Conservation (phyloP, 2,329 filamentous ascomycete species). For the Sphaerulina vaccinii region DNA sequence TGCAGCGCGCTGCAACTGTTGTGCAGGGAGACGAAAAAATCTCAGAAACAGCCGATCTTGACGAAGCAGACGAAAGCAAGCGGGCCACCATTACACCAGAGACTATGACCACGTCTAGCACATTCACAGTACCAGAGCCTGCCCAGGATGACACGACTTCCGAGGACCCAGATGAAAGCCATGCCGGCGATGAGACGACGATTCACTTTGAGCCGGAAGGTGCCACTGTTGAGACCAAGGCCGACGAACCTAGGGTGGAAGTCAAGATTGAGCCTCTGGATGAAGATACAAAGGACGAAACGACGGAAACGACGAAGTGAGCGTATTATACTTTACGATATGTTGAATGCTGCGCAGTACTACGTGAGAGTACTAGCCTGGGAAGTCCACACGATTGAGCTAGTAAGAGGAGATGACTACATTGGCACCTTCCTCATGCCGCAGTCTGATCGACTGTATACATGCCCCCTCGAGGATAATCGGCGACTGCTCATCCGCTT, state of each 20-base stretch:
- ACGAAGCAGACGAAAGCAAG: conserved; percentile 16
- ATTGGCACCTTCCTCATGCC: no score
- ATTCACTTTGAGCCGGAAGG: conserved; percentile 6
- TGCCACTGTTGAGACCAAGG: conserved; percentile 2
- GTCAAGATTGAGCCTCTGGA: conserved; percentile 24
- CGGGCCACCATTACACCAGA: conserved; percentile 1
- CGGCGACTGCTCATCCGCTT: no score
- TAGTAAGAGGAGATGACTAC: no score
- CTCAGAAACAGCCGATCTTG: conserved; percentile 52
- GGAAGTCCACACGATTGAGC: neutral
- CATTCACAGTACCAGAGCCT: neutral
- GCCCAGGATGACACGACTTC: neutral
- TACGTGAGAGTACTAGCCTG: neutral
- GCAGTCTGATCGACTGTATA: no score
- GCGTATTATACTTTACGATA: neutral
- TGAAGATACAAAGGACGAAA: neutral
- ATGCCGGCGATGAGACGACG: conserved; percentile 13
- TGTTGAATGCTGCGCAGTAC: neutral
- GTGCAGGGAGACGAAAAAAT: conserved; percentile 19
- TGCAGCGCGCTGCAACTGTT: conserved; percentile 31
- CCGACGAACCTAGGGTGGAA: conserved; percentile 14
- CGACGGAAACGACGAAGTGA: neutral
- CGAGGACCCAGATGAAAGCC: neutral
- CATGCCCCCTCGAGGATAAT: no score
- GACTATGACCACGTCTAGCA: neutral